Percentiles rank a stretch among this genome's conserved stretches.
Evolutionary conservation across 2,329 filamentous ascomycete genomes (phyloP).

Genomic region (Epichloe sp.): DNA sequence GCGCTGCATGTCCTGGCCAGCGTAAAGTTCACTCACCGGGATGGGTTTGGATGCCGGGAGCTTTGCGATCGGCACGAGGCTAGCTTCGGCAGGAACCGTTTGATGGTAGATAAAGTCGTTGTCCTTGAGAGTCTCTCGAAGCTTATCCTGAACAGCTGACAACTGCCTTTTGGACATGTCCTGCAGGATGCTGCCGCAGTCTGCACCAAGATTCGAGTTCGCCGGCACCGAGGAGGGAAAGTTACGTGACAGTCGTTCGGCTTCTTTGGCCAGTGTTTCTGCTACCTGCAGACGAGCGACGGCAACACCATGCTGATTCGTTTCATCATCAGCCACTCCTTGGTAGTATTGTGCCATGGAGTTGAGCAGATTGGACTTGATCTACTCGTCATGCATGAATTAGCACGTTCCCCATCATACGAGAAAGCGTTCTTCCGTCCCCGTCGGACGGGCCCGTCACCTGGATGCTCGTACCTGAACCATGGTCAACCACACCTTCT

Average conservation of each 20-base stretch:
- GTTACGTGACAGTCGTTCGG: conserved; percentile 58
- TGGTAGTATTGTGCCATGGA: conserved; percentile 91
- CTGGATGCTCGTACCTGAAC: conserved; percentile 46
- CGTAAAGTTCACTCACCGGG: conserved; percentile 90
- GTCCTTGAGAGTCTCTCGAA: conserved; percentile 68
- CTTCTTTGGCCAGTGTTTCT: conserved; percentile 65
- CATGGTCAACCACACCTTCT: conserved; percentile 82
- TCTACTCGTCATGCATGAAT: conserved; percentile 23
- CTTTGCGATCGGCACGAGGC: conserved; percentile 71
- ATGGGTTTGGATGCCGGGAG: conserved; percentile 93
- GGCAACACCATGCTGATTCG: conserved; percentile 72
- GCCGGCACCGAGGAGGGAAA: conserved; percentile 72
- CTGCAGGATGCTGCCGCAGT: conserved; percentile 60
- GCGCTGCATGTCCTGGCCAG: conserved; percentile 89
- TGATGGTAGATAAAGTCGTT: conserved; percentile 99
- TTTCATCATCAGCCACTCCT: conserved; percentile 79
- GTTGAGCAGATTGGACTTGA: conserved; percentile 70
- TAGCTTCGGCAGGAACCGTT: conserved; percentile 72
- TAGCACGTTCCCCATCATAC: neutral
- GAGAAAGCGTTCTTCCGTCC: neutral
- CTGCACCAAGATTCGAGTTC: conserved; percentile 70
- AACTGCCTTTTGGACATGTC: conserved; percentile 77
- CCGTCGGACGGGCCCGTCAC: neutral
- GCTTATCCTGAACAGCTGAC: conserved; percentile 66
- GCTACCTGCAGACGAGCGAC: conserved; percentile 74